Evolutionary conservation across 306 rosid genomes (phyloP).

Genomic region (Sophora flavescens): DNA sequence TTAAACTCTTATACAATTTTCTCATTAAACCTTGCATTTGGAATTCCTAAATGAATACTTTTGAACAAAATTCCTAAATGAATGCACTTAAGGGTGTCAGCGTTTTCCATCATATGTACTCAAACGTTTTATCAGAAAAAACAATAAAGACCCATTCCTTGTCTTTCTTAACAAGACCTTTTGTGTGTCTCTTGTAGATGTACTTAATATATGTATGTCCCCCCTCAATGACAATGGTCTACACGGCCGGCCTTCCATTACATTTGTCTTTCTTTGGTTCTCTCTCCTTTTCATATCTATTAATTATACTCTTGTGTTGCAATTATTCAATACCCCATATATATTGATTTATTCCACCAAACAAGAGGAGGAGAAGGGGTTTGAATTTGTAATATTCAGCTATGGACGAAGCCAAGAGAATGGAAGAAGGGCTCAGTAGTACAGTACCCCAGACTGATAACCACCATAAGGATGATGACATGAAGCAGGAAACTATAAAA

Average conservation of each 20-base stretch:
- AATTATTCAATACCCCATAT: background rate
- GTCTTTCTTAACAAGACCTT: constrained; percentile 20
- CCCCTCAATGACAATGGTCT: background rate
- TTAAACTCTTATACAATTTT: too few relatives aligned
- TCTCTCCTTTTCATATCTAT: constrained; percentile 19
- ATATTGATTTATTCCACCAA: background rate
- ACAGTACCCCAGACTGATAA: constrained; percentile 25
- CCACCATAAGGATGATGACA: constrained; percentile 1
- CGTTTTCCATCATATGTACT: background rate
- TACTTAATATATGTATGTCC: constrained; percentile 31
- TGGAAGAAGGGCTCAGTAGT: constrained; percentile 60
- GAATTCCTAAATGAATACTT: too few relatives aligned
- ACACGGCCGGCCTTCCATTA: constrained; percentile 48
- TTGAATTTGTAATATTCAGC: background rate
- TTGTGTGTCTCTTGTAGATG: constrained; percentile 6
- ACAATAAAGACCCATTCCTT: background rate
- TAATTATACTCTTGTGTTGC: background rate
- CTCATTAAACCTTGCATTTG: too few relatives aligned
- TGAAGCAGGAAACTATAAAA: constrained; percentile 11
- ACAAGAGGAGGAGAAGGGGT: background rate
- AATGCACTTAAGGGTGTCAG: too few relatives aligned
- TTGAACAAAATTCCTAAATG: too few relatives aligned
- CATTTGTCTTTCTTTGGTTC: constrained; percentile 4
- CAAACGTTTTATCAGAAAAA: background rate
- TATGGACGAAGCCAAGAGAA: constrained; percentile 60